These are phyloP conservation scores for Mortierella sp. DNA, from an alignment of 371 early-diverging fungal genomes.

Conservation along the genomic window DNA sequence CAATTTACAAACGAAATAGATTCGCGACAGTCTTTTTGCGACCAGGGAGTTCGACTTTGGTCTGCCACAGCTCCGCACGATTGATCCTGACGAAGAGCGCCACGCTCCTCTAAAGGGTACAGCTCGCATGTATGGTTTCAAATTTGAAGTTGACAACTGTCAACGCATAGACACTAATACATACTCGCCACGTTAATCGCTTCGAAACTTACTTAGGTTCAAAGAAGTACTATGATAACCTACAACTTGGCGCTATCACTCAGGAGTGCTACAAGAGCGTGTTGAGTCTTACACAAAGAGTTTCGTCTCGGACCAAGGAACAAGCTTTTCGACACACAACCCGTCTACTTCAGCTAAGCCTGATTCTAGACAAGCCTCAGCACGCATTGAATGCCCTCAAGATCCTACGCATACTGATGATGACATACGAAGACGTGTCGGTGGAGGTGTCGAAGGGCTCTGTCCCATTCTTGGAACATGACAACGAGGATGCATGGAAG, in stretches of 20 bases:
- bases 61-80: constrained; percentile 14
- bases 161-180: neutral
- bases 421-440: constrained; percentile 22
- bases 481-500: constrained; percentile 18
- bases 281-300: constrained; percentile 5
- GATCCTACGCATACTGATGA: constrained; percentile 23
- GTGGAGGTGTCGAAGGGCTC: constrained; percentile 18
- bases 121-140: neutral
- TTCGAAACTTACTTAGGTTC: constrained; percentile 13
- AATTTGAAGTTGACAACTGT: neutral
- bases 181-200: neutral
- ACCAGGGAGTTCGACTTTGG: constrained; percentile 16
- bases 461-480: constrained; percentile 34
- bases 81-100: constrained; percentile 32
- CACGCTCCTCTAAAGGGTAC: constrained; percentile 33
- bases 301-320: constrained; percentile 1
- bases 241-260: constrained; percentile 12
- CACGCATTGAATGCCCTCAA: constrained; percentile 35
- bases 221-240: constrained; percentile 6
- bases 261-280: constrained; percentile 19
- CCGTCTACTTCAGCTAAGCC: constrained; percentile 18
- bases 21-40: constrained; percentile 31
- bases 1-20: constrained; percentile 12
- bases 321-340: constrained; percentile 23
- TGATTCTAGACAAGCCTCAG: constrained; percentile 30